Conservation (phyloP, 2,329 filamentous ascomycete genomes). For the Cercospora beticola region DNA sequence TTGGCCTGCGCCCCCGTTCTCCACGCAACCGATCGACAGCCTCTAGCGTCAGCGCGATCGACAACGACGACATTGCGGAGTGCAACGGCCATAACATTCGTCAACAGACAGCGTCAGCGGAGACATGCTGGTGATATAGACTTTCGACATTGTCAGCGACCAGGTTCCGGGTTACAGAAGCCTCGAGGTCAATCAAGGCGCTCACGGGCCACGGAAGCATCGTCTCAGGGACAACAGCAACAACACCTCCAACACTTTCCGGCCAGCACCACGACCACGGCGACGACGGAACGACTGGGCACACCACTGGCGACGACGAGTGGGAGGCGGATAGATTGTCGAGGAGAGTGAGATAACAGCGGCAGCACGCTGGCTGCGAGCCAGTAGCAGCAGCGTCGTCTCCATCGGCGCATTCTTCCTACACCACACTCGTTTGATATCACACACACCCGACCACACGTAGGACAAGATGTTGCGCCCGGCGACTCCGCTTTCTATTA, state of each 20-base stretch:
- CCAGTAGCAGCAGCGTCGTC: background rate
- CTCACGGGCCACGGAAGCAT: background rate
- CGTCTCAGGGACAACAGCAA: background rate
- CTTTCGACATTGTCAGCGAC: background rate
- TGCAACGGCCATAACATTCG: background rate
- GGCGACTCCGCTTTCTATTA: constrained; percentile 82
- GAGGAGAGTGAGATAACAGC: background rate
- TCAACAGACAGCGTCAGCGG: background rate
- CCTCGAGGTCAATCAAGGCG: background rate
- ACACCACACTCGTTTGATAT: constrained; percentile 12
- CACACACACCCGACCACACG: background rate
- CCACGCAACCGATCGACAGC: background rate
- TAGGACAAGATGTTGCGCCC: constrained; percentile 62
- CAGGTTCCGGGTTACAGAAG: background rate
- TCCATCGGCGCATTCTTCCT: background rate
- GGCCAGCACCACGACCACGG: background rate
- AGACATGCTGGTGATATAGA: background rate
- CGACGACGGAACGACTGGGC: background rate
- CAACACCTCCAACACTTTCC: background rate
- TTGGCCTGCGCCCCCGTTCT: background rate
- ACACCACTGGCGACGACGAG: background rate
- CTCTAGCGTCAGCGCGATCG: background rate
- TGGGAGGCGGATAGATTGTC: background rate
- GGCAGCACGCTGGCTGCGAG: constrained; percentile 3
- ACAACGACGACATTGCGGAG: background rate